Evolutionary conservation across 495 filamentous ascomycete species (phyloP), one percentile per base, ranked within the genome.

Genomic region (Daldinia concentrica): DNA sequence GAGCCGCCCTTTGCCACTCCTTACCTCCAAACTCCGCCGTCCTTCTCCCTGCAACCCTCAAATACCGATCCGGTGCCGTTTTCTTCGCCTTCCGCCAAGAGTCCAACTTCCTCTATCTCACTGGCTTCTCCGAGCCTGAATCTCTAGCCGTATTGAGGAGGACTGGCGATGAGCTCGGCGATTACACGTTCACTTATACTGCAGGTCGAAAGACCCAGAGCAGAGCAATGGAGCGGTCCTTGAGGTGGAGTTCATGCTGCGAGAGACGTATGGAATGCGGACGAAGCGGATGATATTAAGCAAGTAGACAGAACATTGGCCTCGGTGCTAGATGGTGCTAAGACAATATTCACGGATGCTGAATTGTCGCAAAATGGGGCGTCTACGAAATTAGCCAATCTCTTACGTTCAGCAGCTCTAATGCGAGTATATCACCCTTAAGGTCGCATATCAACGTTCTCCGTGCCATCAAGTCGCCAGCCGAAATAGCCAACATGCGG

Each of bases 41-140:
- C 43, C 84, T 99, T 43, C 83, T 98, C n/a, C 86, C 91, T 60
- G 86, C 93, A 3, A 87, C 92, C 45, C 79, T 95, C 61, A 92
- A 93, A 72, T 97, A 94, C 79, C 89, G 92, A 6, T 97, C 95
- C 12, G 90, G 93, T 14, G 89, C 93, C 27, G 95, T 98, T 26
- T 98, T 98, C 80, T 91, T 93, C 79, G 89, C 93, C 62, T 98
- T 92, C 80, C 92, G 95, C 62, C 95, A 99, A 74, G 92, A 98
- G 65, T 91, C 95, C 11, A 94, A 97, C 77, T 97, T 99, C 83
- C 90, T 95, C 69, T 99, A 97, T 74, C 85, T 99, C 9, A 99
- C 95, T 8, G 95, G 95, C 39, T 99, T 97, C 84, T 91, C 92
- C 73, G 95, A 99, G 78, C 93, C 93, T 1, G 90, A 94, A 57